Evolutionary conservation across 129 eudicot species (phyloP).

Genomic region (Silybum marianum): DNA sequence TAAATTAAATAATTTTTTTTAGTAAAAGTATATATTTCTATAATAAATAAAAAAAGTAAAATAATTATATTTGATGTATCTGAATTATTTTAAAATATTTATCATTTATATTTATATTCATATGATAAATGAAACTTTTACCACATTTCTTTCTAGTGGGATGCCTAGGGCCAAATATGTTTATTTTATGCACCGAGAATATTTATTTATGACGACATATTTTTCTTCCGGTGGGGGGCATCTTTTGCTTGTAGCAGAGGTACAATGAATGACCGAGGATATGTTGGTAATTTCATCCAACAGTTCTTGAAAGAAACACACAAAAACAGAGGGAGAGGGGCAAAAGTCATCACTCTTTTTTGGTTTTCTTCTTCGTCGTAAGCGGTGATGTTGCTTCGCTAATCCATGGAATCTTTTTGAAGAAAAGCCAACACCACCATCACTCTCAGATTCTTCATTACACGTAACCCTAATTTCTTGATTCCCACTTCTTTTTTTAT

Average conservation of each 20-base stretch:
- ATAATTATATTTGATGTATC: too few relatives aligned
- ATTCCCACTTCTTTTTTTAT: neutral
- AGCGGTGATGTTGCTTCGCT: slow-evolving; percentile 26
- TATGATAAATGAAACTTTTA: too few relatives aligned
- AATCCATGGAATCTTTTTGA: slow-evolving; percentile 6
- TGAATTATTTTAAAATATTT: too few relatives aligned
- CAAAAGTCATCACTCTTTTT: neutral
- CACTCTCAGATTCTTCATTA: neutral
- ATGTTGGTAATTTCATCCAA: neutral
- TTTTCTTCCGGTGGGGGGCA: neutral
- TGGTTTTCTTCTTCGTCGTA: slow-evolving; percentile 17
- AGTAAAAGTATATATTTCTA: too few relatives aligned
- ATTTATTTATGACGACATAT: neutral
- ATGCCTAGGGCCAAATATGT: too few relatives aligned
- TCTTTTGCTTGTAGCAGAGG: too few relatives aligned
- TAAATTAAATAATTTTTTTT: too few relatives aligned
- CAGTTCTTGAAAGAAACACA: neutral
- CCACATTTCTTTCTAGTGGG: neutral
- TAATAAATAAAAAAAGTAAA: too few relatives aligned
- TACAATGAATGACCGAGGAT: slow-evolving; percentile 1
- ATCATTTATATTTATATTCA: too few relatives aligned
- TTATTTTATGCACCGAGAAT: neutral
- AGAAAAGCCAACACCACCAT: slow-evolving; percentile 16
- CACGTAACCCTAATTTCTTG: slow-evolving; percentile 25
- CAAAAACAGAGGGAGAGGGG: neutral